Base-by-base conservation (phyloP, 345 rosid genomes). In the Kandelia obovata region DNA sequence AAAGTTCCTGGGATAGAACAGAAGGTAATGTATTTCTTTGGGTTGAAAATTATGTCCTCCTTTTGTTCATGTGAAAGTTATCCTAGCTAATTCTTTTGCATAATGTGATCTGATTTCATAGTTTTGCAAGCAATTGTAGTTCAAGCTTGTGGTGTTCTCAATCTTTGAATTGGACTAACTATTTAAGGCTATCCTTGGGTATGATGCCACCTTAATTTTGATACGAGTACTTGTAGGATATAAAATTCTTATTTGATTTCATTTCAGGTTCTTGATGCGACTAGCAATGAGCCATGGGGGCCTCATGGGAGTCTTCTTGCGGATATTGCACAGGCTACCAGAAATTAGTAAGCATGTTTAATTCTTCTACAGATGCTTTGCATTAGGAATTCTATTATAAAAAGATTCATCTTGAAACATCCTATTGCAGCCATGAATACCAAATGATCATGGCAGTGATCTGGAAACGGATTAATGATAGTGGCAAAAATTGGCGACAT, bases 401-500 rank as follows among this genome's bases (percentile, higher is more conserved):
- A 55, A 56, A 25, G 64, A 56, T 49, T 78, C 3, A 67, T 60
- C 53, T 47, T 76, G 37, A 21, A 67, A 68, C 35, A 63, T 62
- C 30, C 65, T 25, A 26, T 85, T 55, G 82, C 92, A 94, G 98
- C 80, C 95, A 91, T 74, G 98, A 94, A 51, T 89, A 85, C 80
- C 97, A 94, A 86, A 78, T 88, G 80, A 89, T 88, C 73, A 87
- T 89, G 92, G 70, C 83, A 35, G 87, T 94, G 30, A 69, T 94
- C 56, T 94, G 98, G 98, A 94, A 91, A 78, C 80, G 98, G 52
- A 79, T 86, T 68, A 89, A 79, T 65, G 98, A 94, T 74, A 88
- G 91, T 28, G 96, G 98, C 63, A 94, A 91, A 81, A 94, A 94
- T 71, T 94, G 98, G 98, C 87, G 96, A 39, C 98, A 94, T 82